These are phyloP conservation scores for Stentor coeruleus DNA, from an alignment of 73 alveolate genomes.

Conservation along the genomic window DNA sequence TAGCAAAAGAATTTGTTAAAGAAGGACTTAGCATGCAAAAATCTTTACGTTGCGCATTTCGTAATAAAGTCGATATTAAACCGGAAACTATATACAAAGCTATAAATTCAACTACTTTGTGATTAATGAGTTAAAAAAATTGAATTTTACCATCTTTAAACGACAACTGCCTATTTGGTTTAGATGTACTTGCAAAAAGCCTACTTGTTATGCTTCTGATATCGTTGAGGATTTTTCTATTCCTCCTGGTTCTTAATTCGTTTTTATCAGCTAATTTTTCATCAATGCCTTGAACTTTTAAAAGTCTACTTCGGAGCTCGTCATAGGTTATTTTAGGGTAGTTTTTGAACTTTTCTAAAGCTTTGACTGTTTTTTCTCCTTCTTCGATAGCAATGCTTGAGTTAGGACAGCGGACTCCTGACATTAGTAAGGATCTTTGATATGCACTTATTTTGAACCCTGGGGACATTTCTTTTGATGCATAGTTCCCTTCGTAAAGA, in stretches of 20 bases:
- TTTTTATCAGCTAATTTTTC: not conserved
- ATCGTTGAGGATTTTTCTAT: no score
- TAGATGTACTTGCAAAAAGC: no score
- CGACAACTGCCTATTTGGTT: no score
- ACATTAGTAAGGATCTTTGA: constrained; percentile 9
- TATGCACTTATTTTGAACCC: not conserved
- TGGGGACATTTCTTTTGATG: constrained; percentile 18
- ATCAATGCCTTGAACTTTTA: not conserved
- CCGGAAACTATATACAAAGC: no score
- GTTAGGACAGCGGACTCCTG: constrained; percentile 18
- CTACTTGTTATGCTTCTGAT: no score
- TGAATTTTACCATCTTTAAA: no score
- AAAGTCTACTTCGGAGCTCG: no score
- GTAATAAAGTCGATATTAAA: not conserved
- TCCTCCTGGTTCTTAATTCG: no score
- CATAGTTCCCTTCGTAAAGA: constrained; percentile 13
- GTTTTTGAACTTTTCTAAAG: constrained; percentile 8
- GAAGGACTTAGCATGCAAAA: not conserved
- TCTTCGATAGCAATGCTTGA: not conserved
- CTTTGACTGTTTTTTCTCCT: not conserved
- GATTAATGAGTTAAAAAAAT: no score
- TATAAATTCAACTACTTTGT: no score
- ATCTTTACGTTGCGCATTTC: not conserved
- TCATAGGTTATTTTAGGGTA: no score
- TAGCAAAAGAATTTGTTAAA: not conserved